Evolutionary conservation across 495 filamentous ascomycete genomes (phyloP), one percentile per base, ranked within the genome.

Genomic region (Hypoxylon fuscum): DNA sequence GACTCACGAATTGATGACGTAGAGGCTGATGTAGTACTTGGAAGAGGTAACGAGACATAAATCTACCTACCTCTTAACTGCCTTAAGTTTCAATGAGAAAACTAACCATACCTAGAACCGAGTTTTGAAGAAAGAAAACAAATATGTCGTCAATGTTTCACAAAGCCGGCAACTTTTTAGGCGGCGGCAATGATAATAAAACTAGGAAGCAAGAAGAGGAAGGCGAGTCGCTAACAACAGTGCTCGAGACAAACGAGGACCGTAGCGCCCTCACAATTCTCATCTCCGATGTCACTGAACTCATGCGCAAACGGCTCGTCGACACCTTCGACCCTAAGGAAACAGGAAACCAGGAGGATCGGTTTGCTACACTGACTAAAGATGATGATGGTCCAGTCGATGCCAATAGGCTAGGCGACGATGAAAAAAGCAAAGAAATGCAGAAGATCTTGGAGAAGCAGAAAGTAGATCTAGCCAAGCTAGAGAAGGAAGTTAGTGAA

Each of bases 291-390:
- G 77, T 78, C 44, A 76, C 72, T 10, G 75, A 77, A 34, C 49
- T 68, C 10, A 81, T 82, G 74, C 72, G 71, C 23, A 76, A 71
- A 47, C 68, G 59, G 22, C 58, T 78, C 21, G 25, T 66, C 2
- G 70, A 73, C 12, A 72, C 62, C 14, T 81, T 80, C 31, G 72
- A 81, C 50, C 64, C 75, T 18, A 63, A 62, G 14, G 58, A 68
- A 47, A 62, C 46, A 25, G 67, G 64, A 11, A 27, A 61, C 25
- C 51, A 56, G 31, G 51, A 56, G 6, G 61, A 45, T 14, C 60
- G 59, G 1, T 15, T 55, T 25, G 41, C 55, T 41, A 45, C 54
- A 41, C 44, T 63, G 5, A 43, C 58, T 22, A 18, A 55, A 7
- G 57, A 58, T 12, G 44, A 66, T 9, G 62, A 56, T 3, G 71